These are phyloP conservation scores for Thinopyrum obtusiflorum DNA, from an alignment of 202 grass and related monocot species.

Conservation along the genomic window DNA sequence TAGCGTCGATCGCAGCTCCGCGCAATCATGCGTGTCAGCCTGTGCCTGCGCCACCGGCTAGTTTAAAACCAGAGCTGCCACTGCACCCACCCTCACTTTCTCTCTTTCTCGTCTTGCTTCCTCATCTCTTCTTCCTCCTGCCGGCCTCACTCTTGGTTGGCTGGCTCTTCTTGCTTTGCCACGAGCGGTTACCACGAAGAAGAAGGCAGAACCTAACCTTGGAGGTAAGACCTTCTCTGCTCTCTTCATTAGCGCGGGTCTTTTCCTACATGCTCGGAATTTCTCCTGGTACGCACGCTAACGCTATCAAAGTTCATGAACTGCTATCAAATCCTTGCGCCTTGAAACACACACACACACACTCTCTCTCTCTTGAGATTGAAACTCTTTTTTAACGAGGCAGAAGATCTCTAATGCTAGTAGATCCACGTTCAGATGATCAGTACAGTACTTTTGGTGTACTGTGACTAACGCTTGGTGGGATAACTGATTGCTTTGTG, in stretches of 20 bases:
- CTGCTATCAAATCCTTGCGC: neutral
- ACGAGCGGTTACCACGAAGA: neutral
- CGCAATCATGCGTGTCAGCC: neutral
- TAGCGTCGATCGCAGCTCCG: neutral
- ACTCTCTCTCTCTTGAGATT: too few species aligned
- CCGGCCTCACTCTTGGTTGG: neutral
- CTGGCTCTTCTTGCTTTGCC: neutral
- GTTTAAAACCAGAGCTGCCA: neutral
- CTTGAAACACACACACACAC: too few species aligned
- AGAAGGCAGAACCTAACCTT: neutral
- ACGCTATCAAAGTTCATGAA: neutral
- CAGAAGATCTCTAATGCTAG: neutral
- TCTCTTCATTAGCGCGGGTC: neutral
- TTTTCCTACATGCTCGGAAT: neutral
- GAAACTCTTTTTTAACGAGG: neutral
- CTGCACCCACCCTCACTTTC: neutral
- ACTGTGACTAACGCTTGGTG: neutral
- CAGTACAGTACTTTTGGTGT: neutral
- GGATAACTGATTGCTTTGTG: neutral
- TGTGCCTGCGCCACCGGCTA: neutral
- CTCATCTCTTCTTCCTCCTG: neutral
- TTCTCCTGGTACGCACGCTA: neutral
- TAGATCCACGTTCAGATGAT: neutral
- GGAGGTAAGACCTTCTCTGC: neutral
- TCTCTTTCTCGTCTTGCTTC: neutral